phyloP scores from a whole-genome alignment of 306 rosid species.

The Inga oerstediana region DNA sequence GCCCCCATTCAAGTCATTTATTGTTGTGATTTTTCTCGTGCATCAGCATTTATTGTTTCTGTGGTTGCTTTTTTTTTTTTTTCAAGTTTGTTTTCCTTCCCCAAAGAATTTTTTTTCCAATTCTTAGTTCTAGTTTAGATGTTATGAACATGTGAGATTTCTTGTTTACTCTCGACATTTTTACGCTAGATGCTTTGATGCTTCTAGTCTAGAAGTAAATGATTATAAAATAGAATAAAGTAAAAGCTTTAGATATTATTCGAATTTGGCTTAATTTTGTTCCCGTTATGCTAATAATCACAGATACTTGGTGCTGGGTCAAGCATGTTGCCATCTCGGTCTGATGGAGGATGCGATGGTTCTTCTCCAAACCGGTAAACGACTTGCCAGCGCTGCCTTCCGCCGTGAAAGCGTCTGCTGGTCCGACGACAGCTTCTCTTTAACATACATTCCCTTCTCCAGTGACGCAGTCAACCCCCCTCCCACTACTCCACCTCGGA shows the following conservation, averaged over 20 bases:
- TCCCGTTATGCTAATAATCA: not conserved
- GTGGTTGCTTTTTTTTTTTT: not conserved
- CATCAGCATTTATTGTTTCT: not conserved
- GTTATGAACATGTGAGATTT: not conserved
- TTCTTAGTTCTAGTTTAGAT: not conserved
- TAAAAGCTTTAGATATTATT: not conserved
- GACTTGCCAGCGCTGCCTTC: conserved; percentile 86
- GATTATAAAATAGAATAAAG: not conserved
- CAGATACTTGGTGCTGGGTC: conserved; percentile 88
- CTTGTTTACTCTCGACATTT: not conserved
- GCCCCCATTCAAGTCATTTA: too few species aligned
- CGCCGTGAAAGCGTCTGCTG: conserved; percentile 89
- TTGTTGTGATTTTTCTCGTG: not conserved
- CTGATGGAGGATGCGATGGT: conserved; percentile 97
- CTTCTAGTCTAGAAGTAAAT: not conserved
- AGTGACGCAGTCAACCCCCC: conserved; percentile 33
- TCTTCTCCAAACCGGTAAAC: conserved; percentile 92
- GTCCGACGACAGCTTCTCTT: conserved; percentile 87
- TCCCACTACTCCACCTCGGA: conserved; percentile 54
- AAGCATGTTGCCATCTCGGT: conserved; percentile 91
- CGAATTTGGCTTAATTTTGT: not conserved
- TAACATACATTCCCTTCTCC: conserved; percentile 45
- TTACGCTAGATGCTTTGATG: not conserved
- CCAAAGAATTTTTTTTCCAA: not conserved
- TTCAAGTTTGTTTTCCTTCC: not conserved